phyloP scores from a whole-genome alignment of 225 moss, liverwort and hornwort species.

The Sphagnum contortum region DNA sequence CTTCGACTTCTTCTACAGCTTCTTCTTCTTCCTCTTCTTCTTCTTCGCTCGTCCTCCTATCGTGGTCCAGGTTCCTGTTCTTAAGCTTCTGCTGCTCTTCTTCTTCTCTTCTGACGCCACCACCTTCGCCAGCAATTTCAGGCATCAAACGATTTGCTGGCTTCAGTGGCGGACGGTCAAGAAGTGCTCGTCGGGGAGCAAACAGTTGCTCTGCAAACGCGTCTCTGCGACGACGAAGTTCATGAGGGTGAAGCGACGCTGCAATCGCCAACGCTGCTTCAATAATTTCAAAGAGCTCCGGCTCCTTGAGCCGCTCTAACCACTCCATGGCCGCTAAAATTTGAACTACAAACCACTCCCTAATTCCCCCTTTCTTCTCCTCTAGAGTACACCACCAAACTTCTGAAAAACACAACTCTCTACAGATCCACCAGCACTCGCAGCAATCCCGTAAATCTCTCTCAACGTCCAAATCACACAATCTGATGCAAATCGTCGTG shows the following conservation, averaged over 20 bases:
- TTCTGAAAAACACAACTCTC: too few species aligned
- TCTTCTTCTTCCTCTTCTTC: constrained; percentile 6
- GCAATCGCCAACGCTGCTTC: constrained; percentile 59
- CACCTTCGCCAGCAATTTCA: not conserved
- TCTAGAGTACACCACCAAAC: too few species aligned
- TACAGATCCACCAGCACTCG: too few species aligned
- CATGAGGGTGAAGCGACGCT: constrained; percentile 54
- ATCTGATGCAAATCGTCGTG: too few species aligned
- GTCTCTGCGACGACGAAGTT: constrained; percentile 68
- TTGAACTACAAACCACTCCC: too few species aligned
- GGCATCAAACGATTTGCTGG: constrained; percentile 7
- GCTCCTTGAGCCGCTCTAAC: too few species aligned
- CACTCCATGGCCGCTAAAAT: too few species aligned
- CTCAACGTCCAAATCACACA: too few species aligned
- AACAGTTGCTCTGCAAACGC: constrained; percentile 67
- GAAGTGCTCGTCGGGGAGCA: constrained; percentile 17
- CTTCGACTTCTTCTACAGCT: constrained; percentile 19
- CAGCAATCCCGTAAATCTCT: too few species aligned
- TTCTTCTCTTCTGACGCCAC: constrained; percentile 30
- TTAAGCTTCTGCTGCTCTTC: constrained; percentile 21
- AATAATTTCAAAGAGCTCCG: constrained; percentile 14
- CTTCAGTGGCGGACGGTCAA: too few species aligned
- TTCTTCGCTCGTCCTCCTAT: too few species aligned
- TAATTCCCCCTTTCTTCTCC: too few species aligned
- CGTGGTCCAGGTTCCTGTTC: constrained; percentile 32